Percentiles rank a stretch among this genome's conserved stretches.
Conservation (phyloP, 1,284 basidiomycete species). For the Ceratobasidium sp. region DNA sequence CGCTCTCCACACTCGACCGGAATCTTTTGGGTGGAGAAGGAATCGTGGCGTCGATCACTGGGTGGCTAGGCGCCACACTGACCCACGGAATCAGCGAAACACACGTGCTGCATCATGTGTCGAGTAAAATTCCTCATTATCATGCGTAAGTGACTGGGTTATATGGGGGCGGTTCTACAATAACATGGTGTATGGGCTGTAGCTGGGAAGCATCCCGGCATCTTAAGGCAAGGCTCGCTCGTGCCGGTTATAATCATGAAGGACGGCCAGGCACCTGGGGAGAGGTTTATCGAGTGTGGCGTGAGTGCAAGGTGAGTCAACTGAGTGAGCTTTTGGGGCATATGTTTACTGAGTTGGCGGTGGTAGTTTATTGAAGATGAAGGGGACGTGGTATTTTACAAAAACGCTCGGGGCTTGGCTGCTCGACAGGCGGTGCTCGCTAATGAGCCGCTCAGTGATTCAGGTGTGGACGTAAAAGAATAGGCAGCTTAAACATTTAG, state of each 20-base stretch:
- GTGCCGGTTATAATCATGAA: slow-evolving; percentile 68
- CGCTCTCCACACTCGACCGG: slow-evolving; percentile 93
- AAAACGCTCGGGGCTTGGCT: slow-evolving; percentile 85
- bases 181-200: too few relatives aligned
- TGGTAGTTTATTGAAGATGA: slow-evolving; percentile 97
- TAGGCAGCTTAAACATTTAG: too few relatives aligned
- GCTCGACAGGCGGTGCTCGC: slow-evolving; percentile 73
- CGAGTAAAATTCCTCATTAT: slow-evolving; percentile 95
- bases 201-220: slow-evolving; percentile 94
- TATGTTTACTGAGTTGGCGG: too few relatives aligned
- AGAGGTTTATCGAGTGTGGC: slow-evolving; percentile 46
- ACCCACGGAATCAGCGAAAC: slow-evolving; percentile 94
- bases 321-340: too few relatives aligned
- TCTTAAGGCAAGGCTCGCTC: slow-evolving; percentile 82
- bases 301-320: slow-evolving; percentile 63
- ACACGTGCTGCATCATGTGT: slow-evolving; percentile 91
- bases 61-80: slow-evolving; percentile 81
- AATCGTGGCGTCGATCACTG: slow-evolving; percentile 72
- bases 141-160: slow-evolving; percentile 74
- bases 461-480: slow-evolving; percentile 90
- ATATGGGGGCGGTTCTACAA: too few relatives aligned
- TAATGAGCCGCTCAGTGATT: slow-evolving; percentile 80
- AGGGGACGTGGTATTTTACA: slow-evolving; percentile 92
- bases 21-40: slow-evolving; percentile 79
- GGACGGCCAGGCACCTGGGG: slow-evolving; percentile 44